Evolutionary conservation across 2,329 filamentous ascomycete species (phyloP).

Genomic region (Clarireedia homoeocarpa): DNA sequence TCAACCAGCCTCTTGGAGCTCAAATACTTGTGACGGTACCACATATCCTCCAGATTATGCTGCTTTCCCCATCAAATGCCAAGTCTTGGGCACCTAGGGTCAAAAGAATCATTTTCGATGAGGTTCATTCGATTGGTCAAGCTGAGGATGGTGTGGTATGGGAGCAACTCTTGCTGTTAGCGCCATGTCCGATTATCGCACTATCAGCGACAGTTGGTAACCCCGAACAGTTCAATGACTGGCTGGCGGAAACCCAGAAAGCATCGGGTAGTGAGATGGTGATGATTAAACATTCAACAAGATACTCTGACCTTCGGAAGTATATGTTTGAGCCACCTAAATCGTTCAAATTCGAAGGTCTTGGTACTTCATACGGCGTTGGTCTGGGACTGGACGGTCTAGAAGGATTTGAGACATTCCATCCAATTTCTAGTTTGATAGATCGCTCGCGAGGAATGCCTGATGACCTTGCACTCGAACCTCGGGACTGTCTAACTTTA

Average conservation of each 20-base stretch:
- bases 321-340: conserved; percentile 54
- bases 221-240: conserved; percentile 59
- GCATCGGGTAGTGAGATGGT: conserved; percentile 54
- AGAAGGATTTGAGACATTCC: conserved; percentile 36
- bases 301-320: conserved; percentile 74
- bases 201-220: conserved; percentile 76
- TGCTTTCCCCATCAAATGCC: conserved; percentile 58
- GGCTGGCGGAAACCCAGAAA: conserved; percentile 58
- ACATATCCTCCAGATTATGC: conserved; percentile 72
- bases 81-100: conserved; percentile 59
- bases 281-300: conserved; percentile 59
- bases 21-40: conserved; percentile 73
- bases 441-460: conserved; percentile 56
- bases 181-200: conserved; percentile 71
- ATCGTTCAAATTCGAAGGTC: conserved; percentile 30
- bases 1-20: conserved; percentile 66
- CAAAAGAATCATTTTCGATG: conserved; percentile 73
- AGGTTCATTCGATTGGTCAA: conserved; percentile 74
- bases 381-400: conserved; percentile 38
- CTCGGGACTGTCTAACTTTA: conserved; percentile 59
- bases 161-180: conserved; percentile 68
- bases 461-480: conserved; percentile 60
- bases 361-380: conserved; percentile 30
- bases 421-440: conserved; percentile 57
- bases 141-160: conserved; percentile 68